A percentile compares a stretch with the other conserved stretches of the same genome.
phyloP scores from a whole-genome alignment of 257 asterid genomes.

The Ballota nigra region DNA sequence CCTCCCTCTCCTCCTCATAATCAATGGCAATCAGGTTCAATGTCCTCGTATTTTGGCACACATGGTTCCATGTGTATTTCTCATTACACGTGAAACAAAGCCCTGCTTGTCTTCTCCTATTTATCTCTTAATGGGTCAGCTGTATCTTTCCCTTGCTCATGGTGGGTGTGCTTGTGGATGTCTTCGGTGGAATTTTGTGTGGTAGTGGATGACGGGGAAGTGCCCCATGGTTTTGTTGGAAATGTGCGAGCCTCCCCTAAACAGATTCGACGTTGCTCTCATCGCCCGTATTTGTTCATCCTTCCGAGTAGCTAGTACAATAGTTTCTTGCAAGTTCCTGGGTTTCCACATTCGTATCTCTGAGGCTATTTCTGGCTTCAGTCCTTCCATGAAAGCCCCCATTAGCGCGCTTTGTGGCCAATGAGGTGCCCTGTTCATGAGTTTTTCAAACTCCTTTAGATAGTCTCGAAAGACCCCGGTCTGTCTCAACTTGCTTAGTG shows the following conservation, averaged over 20 bases:
- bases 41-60: neutral
- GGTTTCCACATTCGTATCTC: neutral
- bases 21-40: neutral
- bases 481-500: neutral
- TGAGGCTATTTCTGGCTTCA: neutral
- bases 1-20: neutral
- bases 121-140: neutral
- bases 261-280: neutral
- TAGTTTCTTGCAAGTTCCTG: neutral
- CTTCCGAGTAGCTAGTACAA: neutral
- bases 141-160: neutral
- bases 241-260: neutral
- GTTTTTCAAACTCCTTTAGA: neutral
- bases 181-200: neutral
- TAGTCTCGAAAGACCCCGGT: neutral
- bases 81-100: neutral
- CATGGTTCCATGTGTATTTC: neutral
- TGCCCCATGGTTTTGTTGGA: too few species aligned
- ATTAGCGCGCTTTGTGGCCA: neutral
- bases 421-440: neutral
- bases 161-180: too few species aligned
- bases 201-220: neutral
- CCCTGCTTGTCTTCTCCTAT: neutral
- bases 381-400: neutral
- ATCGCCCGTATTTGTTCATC: neutral